Evolutionary conservation across 352 stramenopile species (phyloP).

Genomic region (Pythium volutum): DNA sequence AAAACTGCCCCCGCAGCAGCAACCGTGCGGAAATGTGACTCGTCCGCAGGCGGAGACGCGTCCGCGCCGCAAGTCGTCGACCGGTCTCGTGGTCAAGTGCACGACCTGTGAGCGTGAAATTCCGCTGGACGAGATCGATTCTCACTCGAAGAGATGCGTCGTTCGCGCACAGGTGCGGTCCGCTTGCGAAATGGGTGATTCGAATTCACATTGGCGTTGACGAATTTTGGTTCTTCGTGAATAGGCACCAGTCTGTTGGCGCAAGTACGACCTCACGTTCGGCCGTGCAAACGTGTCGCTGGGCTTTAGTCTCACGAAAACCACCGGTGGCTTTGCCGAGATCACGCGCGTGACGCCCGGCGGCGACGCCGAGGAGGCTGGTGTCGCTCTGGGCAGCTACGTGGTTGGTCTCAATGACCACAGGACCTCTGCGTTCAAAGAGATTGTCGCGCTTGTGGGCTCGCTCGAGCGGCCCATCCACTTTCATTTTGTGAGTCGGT

Average conservation of each 20-base stretch:
- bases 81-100: slow-evolving; percentile 52
- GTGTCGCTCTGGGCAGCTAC: slow-evolving; percentile 72
- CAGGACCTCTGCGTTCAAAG: slow-evolving; percentile 64
- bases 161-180: slow-evolving; percentile 37
- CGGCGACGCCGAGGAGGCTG: slow-evolving; percentile 50
- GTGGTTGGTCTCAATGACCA: slow-evolving; percentile 64
- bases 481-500: slow-evolving; percentile 66
- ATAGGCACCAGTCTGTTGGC: slow-evolving; percentile 32
- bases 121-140: slow-evolving; percentile 45
- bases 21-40: not conserved
- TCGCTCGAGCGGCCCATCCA: slow-evolving; percentile 44
- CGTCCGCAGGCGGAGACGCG: not conserved
- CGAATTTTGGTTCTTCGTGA: not conserved
- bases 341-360: slow-evolving; percentile 59
- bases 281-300: slow-evolving; percentile 40
- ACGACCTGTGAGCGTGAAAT: slow-evolving; percentile 59
- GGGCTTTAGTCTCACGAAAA: slow-evolving; percentile 73
- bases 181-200: not conserved
- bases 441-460: slow-evolving; percentile 63
- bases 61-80: slow-evolving; percentile 7
- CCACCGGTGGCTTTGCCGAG: slow-evolving; percentile 61
- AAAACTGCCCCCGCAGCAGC: not conserved
- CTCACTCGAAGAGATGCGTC: slow-evolving; percentile 60
- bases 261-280: slow-evolving; percentile 59
- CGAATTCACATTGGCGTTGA: not conserved